Evolutionary conservation across 352 stramenopile species (phyloP).

Genomic region (Pythium periplocum): DNA sequence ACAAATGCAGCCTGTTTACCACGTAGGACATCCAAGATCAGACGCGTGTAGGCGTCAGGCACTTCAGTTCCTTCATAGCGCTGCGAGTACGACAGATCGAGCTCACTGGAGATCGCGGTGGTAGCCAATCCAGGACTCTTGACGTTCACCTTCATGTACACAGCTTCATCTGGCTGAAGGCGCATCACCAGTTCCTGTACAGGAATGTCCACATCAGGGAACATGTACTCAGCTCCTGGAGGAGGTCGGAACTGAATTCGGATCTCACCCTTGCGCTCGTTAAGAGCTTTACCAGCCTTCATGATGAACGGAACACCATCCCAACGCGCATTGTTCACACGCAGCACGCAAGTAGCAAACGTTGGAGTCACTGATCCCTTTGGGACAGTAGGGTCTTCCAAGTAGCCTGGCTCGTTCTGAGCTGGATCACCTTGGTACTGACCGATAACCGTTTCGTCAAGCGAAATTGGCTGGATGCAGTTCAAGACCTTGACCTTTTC

Average conservation of each 20-base stretch:
- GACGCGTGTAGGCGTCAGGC: conserved; percentile 96
- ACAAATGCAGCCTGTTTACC: conserved; percentile 96
- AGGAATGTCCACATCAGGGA: conserved; percentile 83
- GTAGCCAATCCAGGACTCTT: conserved; percentile 92
- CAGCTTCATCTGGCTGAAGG: conserved; percentile 94
- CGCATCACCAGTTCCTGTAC: conserved; percentile 97
- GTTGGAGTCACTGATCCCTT: conserved; percentile 92
- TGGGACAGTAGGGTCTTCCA: conserved; percentile 93
- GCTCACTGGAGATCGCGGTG: conserved; percentile 90
- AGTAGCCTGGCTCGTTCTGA: conserved; percentile 88
- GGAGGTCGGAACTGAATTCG: conserved; percentile 96
- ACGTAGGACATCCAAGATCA: conserved; percentile 97
- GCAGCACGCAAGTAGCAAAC: conserved; percentile 88
- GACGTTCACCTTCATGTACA: conserved; percentile 97
- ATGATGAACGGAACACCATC: conserved; percentile 98
- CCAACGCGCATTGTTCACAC: conserved; percentile 95
- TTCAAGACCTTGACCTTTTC: conserved; percentile 98
- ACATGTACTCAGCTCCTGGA: conserved; percentile 87
- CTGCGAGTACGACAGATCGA: conserved; percentile 95
- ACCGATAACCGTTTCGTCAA: conserved; percentile 96
- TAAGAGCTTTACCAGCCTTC: conserved; percentile 97
- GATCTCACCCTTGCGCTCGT: conserved; percentile 97
- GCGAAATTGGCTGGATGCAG: conserved; percentile 89
- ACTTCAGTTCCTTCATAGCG: conserved; percentile 84
- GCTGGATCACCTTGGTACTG: conserved; percentile 91